Conservation (phyloP, 768 basidiomycete species). For the Tylopilus rubrobrunneus region DNA sequence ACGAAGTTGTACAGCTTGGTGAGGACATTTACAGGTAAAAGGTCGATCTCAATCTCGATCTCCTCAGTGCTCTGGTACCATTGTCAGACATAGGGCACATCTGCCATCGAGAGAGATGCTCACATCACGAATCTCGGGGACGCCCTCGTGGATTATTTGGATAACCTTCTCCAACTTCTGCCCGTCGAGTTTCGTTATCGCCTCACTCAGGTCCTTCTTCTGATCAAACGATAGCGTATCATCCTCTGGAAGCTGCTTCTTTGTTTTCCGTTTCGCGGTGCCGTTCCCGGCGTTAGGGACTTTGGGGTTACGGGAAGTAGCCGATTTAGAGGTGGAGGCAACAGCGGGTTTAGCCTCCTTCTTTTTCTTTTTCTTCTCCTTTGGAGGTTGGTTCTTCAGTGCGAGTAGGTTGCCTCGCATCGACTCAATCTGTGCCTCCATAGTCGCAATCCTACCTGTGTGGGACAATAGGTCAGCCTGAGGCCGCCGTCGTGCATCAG, state of each 20-base stretch:
- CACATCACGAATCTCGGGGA: slow-evolving; percentile 91
- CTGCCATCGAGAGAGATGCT: slow-evolving; percentile 32
- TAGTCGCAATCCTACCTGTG: slow-evolving; percentile 65
- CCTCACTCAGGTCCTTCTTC: slow-evolving; percentile 97
- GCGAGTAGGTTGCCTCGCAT: slow-evolving; percentile 68
- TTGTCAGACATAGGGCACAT: slow-evolving; percentile 9
- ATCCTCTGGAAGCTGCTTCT: slow-evolving; percentile 69
- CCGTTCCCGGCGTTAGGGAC: slow-evolving; percentile 34
- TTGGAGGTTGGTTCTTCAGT: slow-evolving; percentile 52
- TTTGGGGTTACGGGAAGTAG: slow-evolving; percentile 46
- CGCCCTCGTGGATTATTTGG: slow-evolving; percentile 90
- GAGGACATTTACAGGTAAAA: slow-evolving; percentile 79
- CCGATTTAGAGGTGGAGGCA: slow-evolving; percentile 62
- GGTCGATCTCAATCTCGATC: slow-evolving; percentile 97
- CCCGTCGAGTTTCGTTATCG: slow-evolving; percentile 83
- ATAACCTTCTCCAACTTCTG: slow-evolving; percentile 85
- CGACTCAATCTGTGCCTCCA: slow-evolving; percentile 79
- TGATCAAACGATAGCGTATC: slow-evolving; percentile 90
- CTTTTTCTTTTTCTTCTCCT: slow-evolving; percentile 71
- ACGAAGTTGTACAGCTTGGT: slow-evolving; percentile 96
- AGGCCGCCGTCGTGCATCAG: not conserved
- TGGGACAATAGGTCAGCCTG: slow-evolving; percentile 11
- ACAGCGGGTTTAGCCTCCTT: slow-evolving; percentile 55
- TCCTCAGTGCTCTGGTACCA: slow-evolving; percentile 82
- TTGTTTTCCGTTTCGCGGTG: slow-evolving; percentile 54